Conservation (phyloP, 2,329 filamentous ascomycete genomes). For the Bertia moriformis region DNA sequence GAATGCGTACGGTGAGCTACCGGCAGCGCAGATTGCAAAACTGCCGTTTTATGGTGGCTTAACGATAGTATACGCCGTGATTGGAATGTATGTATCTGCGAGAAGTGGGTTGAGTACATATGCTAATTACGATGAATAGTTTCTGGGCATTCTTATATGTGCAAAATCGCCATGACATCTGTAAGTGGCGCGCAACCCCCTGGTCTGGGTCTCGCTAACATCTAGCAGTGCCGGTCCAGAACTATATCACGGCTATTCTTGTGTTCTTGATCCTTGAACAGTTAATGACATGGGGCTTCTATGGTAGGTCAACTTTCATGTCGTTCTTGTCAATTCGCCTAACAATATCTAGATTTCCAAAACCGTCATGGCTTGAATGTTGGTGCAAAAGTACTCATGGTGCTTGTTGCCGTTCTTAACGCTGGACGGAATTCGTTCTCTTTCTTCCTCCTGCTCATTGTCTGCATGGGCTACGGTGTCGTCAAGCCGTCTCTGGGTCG, state of each 20-base stretch:
- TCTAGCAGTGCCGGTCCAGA: constrained; percentile 71
- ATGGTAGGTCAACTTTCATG: constrained; percentile 38
- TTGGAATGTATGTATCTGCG: constrained; percentile 46
- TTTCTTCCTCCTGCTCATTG: constrained; percentile 92
- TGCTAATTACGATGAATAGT: constrained; percentile 20
- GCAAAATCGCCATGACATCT: constrained; percentile 81
- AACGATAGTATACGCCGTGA: constrained; percentile 80
- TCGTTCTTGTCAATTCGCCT: not conserved
- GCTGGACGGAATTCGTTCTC: constrained; percentile 93
- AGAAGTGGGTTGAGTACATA: not conserved
- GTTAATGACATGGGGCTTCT: constrained; percentile 97
- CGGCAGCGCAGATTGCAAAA: constrained; percentile 90
- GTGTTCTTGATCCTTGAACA: constrained; percentile 91
- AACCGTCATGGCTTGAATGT: constrained; percentile 77
- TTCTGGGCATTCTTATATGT: constrained; percentile 95
- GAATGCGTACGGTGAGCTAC: constrained; percentile 90
- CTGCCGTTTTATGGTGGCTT: constrained; percentile 92
- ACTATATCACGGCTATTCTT: constrained; percentile 95
- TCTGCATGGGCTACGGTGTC: constrained; percentile 98
- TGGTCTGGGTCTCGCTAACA: constrained; percentile 15
- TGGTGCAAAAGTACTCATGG: constrained; percentile 71
- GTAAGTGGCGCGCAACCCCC: constrained; percentile 36
- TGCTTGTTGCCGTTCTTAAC: constrained; percentile 84
- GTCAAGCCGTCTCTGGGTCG: constrained; percentile 85
- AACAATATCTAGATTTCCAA: constrained; percentile 54